These are phyloP conservation scores for Xylariaceae sp. DNA, from an alignment of 2,329 filamentous ascomycete species.

Conservation along the genomic window DNA sequence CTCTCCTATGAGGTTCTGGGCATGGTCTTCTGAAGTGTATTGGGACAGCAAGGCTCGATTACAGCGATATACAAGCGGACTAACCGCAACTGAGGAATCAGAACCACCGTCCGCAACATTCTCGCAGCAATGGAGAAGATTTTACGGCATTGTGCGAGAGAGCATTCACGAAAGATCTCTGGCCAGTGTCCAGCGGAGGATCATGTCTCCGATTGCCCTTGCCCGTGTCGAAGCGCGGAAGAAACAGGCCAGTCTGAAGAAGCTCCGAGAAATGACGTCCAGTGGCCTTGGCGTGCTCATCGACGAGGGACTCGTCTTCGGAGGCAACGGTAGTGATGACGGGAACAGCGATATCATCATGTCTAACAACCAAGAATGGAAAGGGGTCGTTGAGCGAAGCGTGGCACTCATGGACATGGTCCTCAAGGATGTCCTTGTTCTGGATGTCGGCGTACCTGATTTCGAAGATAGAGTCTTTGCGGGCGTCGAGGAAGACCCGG, in stretches of 20 bases:
- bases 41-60: slow-evolving; percentile 51
- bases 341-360: slow-evolving; percentile 45
- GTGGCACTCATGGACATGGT: slow-evolving; percentile 85
- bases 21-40: slow-evolving; percentile 68
- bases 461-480: slow-evolving; percentile 65
- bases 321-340: slow-evolving; percentile 53
- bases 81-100: slow-evolving; percentile 27
- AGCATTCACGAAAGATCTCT: slow-evolving; percentile 71
- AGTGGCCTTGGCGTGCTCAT: slow-evolving; percentile 84
- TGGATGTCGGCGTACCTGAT: slow-evolving; percentile 59
- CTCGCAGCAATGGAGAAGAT: slow-evolving; percentile 58
- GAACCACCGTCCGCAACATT: slow-evolving; percentile 32
- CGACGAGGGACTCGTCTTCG: slow-evolving; percentile 75
- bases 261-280: slow-evolving; percentile 74
- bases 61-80: slow-evolving; percentile 30
- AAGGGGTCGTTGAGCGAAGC: slow-evolving; percentile 72
- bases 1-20: slow-evolving; percentile 70
- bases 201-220: slow-evolving; percentile 75
- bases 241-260: slow-evolving; percentile 69
- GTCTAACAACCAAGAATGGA: slow-evolving; percentile 50
- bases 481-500: slow-evolving; percentile 58
- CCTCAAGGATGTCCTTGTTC: slow-evolving; percentile 63
- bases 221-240: slow-evolving; percentile 69
- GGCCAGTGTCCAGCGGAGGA: slow-evolving; percentile 63
- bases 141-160: slow-evolving; percentile 76